Base-by-base conservation (phyloP, 2,329 filamentous ascomycete species). In the Colletotrichum scovillei region DNA sequence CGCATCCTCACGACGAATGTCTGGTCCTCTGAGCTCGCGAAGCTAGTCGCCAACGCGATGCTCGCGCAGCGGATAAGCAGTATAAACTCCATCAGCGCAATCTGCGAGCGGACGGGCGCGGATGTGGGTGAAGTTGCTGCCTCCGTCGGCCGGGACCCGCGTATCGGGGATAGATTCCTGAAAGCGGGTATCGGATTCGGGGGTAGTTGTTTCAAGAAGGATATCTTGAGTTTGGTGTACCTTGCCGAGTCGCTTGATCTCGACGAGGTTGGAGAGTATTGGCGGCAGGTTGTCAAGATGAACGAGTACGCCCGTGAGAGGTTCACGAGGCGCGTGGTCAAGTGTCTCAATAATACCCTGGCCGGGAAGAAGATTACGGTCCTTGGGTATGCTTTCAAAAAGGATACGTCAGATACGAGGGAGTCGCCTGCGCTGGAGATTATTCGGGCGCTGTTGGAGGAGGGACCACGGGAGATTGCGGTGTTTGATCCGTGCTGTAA, bases 161-260 rank as follows among this genome's bases (percentile, higher is more conserved):
- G 94, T 63, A 94, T 96, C 71, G 94, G 94, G 4, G 85, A 88
- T 74, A 90, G 91, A 79, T 93, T 94, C 82, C 85, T 95, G 57
- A 92, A 93, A 81, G 91, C 93, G 5, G 91, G 91, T 46, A 89
- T 95, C 56, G 94, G 94, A 8, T 96, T 95, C 78, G 93, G 94
- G 67, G 94, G 94, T 19, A 93, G 91, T 75, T 96, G 94, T 82
- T 95, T 96, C 86, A 91, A 92, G 81, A 96, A 95, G 82, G 94
- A 95, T 79, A 89, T 95, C 46, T 85, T 94, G 60, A 93, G 89
- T 80, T 84, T 96, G 55, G 89, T 92, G n/a, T 95, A 95, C 81
- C 86, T 95, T 22, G 91, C 93, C 22, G 91, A 94, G 78, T 90
- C 88, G 2, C 85, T 95, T 69, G 89, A 91, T 59, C 85, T 95